phyloP scores from a whole-genome alignment of 345 rosid species.

The Cardamine resedifolia region DNA sequence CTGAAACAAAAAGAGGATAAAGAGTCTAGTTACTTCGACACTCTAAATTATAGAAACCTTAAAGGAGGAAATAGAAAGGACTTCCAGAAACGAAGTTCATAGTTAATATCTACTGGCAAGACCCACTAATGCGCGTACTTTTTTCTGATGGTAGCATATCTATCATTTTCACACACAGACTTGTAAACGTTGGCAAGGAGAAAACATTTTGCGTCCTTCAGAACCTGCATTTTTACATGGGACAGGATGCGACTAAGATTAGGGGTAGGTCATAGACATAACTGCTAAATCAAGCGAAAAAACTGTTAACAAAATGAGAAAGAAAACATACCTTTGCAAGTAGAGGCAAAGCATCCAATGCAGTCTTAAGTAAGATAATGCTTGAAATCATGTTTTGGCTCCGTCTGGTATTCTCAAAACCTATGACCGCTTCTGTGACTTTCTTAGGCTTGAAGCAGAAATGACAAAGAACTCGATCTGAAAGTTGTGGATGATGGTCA shows the following conservation, averaged over 20 bases:
- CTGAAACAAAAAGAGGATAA: conserved; percentile 46
- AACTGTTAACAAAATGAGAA: conserved; percentile 20
- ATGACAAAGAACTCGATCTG: conserved; percentile 96
- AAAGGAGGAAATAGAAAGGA: neutral
- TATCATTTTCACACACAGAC: conserved; percentile 74
- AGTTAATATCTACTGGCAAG: conserved; percentile 17
- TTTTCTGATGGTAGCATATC: conserved; percentile 70
- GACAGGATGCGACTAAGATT: neutral
- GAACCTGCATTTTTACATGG: conserved; percentile 54
- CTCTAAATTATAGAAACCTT: conserved; percentile 12
- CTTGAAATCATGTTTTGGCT: conserved; percentile 87
- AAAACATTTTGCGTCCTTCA: conserved; percentile 81
- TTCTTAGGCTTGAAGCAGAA: conserved; percentile 96
- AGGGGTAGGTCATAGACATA: conserved; percentile 2
- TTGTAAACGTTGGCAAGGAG: conserved; percentile 77
- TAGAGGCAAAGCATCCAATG: conserved; percentile 88
- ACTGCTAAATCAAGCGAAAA: neutral
- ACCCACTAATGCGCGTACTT: conserved; percentile 50
- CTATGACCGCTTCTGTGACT: conserved; percentile 64
- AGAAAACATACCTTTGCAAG: conserved; percentile 62
- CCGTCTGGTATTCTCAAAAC: conserved; percentile 65
- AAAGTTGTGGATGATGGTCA: conserved; percentile 28
- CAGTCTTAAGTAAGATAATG: conserved; percentile 92
- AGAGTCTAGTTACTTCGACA: neutral
- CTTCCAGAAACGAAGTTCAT: conserved; percentile 15